Base-by-base conservation (phyloP, 306 rosid species). In the Cucurbita argyrosperma region DNA sequence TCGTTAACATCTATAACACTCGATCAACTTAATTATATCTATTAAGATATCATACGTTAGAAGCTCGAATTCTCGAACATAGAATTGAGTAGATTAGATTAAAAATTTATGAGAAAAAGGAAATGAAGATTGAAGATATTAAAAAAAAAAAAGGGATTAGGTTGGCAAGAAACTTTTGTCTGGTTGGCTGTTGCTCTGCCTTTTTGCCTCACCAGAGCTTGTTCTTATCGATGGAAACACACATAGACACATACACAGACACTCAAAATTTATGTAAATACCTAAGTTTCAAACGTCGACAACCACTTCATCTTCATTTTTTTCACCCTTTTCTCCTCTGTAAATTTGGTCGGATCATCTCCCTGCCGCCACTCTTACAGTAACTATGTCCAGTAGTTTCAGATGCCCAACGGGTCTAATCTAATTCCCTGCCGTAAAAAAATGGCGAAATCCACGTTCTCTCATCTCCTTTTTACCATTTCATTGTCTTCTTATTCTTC, bases 371-470 rank as follows among this genome's bases (percentile, higher is more conserved):
- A 43, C 23, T 65, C 23, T 59, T 13, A 9, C 78, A 79, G 84
- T 83, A 81, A 78, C 76, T 62, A 49, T 67, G 35, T 72, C 50
- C 60, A 71, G 74, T 68, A 80, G 70, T 76, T 80, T 62, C 60
- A 76, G 71, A 69, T 74, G 70, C 80, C 80, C 65, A 79, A 87
- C 85, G 75, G 21, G 86, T 83, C 74, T 23, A 80, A 74, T 56
- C 63, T 38, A 80, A 75, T 70, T 53, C 76, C 51, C 12, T 65
- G 61, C 80, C 43, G 87, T 86, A 42, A 81, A 88, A 83, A 87
- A 84, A 79, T 87, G 89, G 84, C 84, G 78, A 75, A 79, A 78
- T 76, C 87, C 96, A 87, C 89, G 92, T 85, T 84, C 79, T 86
- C 60, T 46, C 84, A 69, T 80, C 82, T 75, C 78, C 45, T 58